Percentiles rank a stretch among this genome's conserved stretches.
phyloP scores from a whole-genome alignment of 192 early-diverging fungal species.

The Diversispora epigaea region DNA sequence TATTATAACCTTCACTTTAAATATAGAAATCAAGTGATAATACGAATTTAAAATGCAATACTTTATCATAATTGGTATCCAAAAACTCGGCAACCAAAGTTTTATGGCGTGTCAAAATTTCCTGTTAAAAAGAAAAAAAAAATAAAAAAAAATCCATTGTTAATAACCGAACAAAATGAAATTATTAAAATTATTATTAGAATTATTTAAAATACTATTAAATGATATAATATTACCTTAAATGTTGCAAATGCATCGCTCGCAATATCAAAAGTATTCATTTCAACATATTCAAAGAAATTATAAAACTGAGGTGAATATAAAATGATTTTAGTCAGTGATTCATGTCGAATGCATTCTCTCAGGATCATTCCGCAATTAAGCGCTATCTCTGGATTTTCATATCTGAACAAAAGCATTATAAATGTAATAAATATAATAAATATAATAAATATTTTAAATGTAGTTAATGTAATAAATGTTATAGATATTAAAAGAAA shows the following conservation, averaged over 20 bases:
- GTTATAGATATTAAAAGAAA: too few relatives aligned
- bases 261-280: constrained; percentile 97
- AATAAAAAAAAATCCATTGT: background rate
- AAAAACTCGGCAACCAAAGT: constrained; percentile 86
- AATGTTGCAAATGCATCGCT: constrained; percentile 98
- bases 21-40: background rate
- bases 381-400: constrained; percentile 92
- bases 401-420: constrained; percentile 62
- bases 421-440: background rate
- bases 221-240: constrained; percentile 53
- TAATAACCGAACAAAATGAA: background rate
- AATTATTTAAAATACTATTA: too few relatives aligned
- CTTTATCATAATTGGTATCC: constrained; percentile 82
- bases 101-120: constrained; percentile 95
- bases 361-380: constrained; percentile 98
- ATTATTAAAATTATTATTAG: background rate
- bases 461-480: too few relatives aligned
- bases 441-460: too few relatives aligned
- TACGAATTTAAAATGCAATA: constrained; percentile 45
- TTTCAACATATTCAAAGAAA: constrained; percentile 95
- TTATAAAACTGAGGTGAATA: constrained; percentile 86
- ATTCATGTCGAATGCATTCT: constrained; percentile 95
- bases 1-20: background rate
- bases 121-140: constrained; percentile 47
- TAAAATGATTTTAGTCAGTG: constrained; percentile 81